Evolutionary conservation across 148 eudicot species (phyloP), one percentile per base, ranked within the genome.

Genomic region (Vaccinium myrtillus): DNA sequence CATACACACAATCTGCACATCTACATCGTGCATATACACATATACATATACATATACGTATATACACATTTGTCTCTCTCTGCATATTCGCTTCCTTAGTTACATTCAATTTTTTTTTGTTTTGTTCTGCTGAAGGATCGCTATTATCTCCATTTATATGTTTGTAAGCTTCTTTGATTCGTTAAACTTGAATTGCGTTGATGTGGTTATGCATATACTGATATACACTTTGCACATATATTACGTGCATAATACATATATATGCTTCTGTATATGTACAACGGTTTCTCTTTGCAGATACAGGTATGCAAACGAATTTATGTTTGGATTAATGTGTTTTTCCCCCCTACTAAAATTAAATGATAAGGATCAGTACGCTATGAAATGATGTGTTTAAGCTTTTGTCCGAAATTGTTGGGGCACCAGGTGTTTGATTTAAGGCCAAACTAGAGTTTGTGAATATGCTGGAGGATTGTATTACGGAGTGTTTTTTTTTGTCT

Each of bases 371-470:
- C 46, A 43, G 6, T 43, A 43, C 46, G 46, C 46, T 43, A 43
- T 65, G 71, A 23, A 3, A 65, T 65, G 71, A 65, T 23, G 14
- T 65, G 30, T 65, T 65, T 23, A 65, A 65, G 14, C 71, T 65
- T 23, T 23, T 65, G 5, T 65, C 46, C 46, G 0, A 43, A 43
- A 43, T 80, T 61, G 61, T 80, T 73, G 84, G 83, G 55, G 76
- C 14, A 30, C 16, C 75, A 77, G 89, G 89, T 81, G 88, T 70
- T 88, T 67, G 84, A 70, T 86, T 59, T 83, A 75, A 80, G 85
- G 88, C 85, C 87, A 78, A 86, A 86, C 86, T 79, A 82, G 85
- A 82, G 84, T 79, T 85, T 69, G 54, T 82, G 39, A 79, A 0
- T 67, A 58, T 19, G 27, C 55, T 43, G 46, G 3, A 43, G 6